These are phyloP conservation scores for Nicotiana rustica DNA, from an alignment of 305 asterid species.

Conservation along the genomic window DNA sequence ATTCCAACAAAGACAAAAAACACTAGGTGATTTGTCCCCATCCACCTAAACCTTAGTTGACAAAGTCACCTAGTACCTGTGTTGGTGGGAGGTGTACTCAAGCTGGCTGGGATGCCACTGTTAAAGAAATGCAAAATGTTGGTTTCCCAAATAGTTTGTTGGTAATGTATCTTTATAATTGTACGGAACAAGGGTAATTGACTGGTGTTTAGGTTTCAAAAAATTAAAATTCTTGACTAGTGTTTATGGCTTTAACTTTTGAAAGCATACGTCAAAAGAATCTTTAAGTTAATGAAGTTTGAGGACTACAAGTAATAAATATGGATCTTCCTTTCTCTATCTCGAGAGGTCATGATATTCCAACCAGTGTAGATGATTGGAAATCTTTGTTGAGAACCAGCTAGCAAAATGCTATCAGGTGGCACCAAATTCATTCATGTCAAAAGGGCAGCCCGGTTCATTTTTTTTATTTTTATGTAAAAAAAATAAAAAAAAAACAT, in stretches of 20 bases:
- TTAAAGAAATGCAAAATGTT: not conserved
- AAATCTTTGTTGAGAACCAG: not conserved
- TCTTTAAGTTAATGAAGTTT: constrained; percentile 5
- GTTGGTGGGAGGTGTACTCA: not conserved
- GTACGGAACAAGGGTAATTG: not conserved
- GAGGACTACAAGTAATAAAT: not conserved
- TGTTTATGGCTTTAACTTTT: not conserved
- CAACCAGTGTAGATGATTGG: not conserved
- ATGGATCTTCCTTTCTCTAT: constrained; percentile 11
- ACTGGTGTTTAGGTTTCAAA: constrained; percentile 6
- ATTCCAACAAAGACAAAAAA: not conserved
- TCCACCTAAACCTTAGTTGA: not conserved
- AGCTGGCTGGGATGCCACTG: not conserved
- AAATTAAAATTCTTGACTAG: not conserved
- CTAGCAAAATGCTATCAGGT: not conserved
- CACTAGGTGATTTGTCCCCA: constrained; percentile 7
- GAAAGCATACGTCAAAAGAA: constrained; percentile 1
- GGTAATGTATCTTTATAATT: not conserved
- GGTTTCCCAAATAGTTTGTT: constrained; percentile 8
- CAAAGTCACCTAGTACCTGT: not conserved
- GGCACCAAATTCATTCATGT: constrained; percentile 11
- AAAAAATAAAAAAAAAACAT: not conserved
- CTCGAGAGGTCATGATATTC: not conserved
- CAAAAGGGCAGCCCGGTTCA: not conserved
- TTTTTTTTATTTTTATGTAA: no score